Evolutionary conservation across 2,329 filamentous ascomycete genomes (phyloP), one percentile per base, ranked within the genome.

Genomic region (Xylaria sp.): DNA sequence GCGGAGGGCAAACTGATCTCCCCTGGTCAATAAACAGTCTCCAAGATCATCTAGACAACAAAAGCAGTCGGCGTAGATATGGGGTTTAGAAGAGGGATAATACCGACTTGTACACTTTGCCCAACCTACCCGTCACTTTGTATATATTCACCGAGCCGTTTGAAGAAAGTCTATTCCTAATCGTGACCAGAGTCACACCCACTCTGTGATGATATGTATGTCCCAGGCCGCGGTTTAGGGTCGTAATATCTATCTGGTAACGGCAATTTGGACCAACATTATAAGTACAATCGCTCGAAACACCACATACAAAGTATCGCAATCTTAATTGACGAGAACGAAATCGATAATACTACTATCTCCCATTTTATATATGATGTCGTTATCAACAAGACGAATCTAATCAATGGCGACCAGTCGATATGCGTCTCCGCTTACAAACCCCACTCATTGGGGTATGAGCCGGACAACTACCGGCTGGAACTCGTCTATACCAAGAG

Each of bases 1-100:
- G 88, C 89, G 79, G 89, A 95, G 83, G 96, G 95, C 75, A 90
- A 92, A 81, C 84, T 98, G 74, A 87, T 97, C 79, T 88, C 94
- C 63, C 96, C 96, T 49, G 96, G 96, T 73, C 93, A 97, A 88
- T 97, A 93, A 85, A 82, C 40, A 48, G 38, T 56, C 60, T 28
- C 15, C 40, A 23, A 56, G 20, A 63, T 48, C 48, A 65, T 26
- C 40, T 60, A 67, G 63, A 72, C 63, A 38, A 66, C 53, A 68
- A 65, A 60, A 60, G 68, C 49, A 62, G 33, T 56, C 58, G 63
- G 69, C 66, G 63, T 56, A 71, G 53, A 60, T 49, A 44, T 66
- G 54, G 42, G 57, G 57, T 49, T 71, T 68, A 66, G 60, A 68
- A 64, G 60, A 62, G 59, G 66, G 48, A 62, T 66, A 48, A 61